Base-by-base conservation (phyloP, 2,329 filamentous ascomycete genomes). In the Fusarium sp. region DNA sequence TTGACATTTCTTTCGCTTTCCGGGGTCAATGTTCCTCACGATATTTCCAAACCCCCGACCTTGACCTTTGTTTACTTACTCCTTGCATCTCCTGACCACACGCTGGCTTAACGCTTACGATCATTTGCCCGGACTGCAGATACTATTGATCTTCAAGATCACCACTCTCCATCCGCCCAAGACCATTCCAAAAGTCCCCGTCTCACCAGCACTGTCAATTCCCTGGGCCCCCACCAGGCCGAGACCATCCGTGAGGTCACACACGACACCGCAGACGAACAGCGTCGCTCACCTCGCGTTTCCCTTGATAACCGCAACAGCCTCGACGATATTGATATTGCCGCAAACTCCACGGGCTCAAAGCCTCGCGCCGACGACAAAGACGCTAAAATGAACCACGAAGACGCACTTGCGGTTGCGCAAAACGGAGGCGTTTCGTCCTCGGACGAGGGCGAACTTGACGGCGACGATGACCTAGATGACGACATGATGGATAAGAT, bases 401-500 rank as follows among this genome's bases (percentile, higher is more conserved):
- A 87, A 57, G 86, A 88, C 75, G 78, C 81, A 65, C 76, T 87
- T 60, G 84, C 84, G 39, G 78, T 86, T 57, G 83, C 85, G 65
- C 85, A 88, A 67, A 88, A 88, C 76, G 86, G 84, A 59, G 84
- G 82, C 62, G 65, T 78, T 62, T 78, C 79, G 44, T 79, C 80
- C 38, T 76, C 74, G 42, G 82, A 85, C 67, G 88, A 90, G 62
- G 86, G 83, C 43, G 88, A 91, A 63, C 78, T 86, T 70, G 84
- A 89, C 67, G 85, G 86, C 65, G 87, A 86, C 44, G 90, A 91
- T 68, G 85, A 91, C 70, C 79, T 93, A 75, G 93, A 96, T 72
- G 83, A 97, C 77, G 94, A 98, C 76, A 88, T 97, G 88, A 92
- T 96, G 90, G 95, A 98, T 80, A 95, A 95, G 78, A 97, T 99